Percentiles rank a stretch among this genome's conserved stretches.
phyloP scores from a whole-genome alignment of 306 rosid species.

The Gillenia trifoliata region DNA sequence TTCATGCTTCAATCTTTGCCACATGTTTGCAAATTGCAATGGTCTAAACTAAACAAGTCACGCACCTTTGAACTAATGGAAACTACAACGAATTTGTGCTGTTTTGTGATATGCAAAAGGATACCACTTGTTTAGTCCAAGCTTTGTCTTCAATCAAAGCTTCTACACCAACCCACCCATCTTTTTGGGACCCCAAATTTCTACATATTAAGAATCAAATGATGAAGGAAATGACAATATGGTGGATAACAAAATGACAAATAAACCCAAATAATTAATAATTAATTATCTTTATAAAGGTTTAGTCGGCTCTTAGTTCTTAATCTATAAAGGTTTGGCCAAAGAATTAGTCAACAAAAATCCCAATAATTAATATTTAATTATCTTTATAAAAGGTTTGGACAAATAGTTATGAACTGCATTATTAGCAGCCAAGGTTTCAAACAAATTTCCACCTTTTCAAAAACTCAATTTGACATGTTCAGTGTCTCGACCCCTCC shows the following conservation, averaged over 20 bases:
- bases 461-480: background rate
- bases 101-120: background rate
- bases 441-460: background rate
- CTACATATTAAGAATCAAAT: background rate
- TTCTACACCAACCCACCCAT: constrained; percentile 11
- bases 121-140: constrained; percentile 6
- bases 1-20: background rate
- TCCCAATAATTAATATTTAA: background rate
- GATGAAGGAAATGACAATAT: background rate
- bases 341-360: too few relatives aligned
- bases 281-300: background rate
- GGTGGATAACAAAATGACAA: constrained; percentile 1
- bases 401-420: background rate
- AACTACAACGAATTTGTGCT: background rate
- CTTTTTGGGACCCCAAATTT: background rate
- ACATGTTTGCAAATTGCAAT: background rate
- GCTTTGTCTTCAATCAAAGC: background rate
- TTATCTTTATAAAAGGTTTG: background rate
- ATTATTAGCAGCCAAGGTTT: background rate
- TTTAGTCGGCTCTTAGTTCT: background rate
- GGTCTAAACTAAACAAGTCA: background rate
- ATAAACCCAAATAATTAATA: background rate
- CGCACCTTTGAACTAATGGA: background rate
- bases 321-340: too few relatives aligned
- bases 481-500: constrained; percentile 21